These are phyloP conservation scores for Triticum aestivum DNA, from an alignment of 176 grass and related monocot genomes.

Conservation along the genomic window DNA sequence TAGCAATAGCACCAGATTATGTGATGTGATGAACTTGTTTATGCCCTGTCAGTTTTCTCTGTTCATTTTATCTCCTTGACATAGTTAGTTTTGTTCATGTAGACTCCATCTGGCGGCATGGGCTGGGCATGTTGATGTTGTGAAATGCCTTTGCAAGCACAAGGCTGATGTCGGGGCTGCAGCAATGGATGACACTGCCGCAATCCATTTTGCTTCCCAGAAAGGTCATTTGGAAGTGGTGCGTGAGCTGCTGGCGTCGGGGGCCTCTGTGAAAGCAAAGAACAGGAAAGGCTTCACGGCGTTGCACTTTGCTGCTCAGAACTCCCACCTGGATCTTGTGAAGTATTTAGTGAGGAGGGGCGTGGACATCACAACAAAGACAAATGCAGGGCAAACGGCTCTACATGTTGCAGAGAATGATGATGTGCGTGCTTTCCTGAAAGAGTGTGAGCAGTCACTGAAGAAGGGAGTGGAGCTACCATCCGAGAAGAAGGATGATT, in stretches of 20 bases:
- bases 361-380: conserved; percentile 58
- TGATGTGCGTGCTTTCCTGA: conserved; percentile 61
- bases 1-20: not conserved
- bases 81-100: conserved; percentile 37
- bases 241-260: conserved; percentile 58
- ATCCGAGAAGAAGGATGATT: conserved; percentile 37
- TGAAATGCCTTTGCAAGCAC: conserved; percentile 91
- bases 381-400: conserved; percentile 79
- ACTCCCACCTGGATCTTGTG: conserved; percentile 72
- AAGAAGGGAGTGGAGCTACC: conserved; percentile 48
- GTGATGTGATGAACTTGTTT: not conserved
- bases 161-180: conserved; percentile 78
- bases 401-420: conserved; percentile 71
- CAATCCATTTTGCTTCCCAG: conserved; percentile 93
- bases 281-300: conserved; percentile 87
- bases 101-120: conserved; percentile 97
- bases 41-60: not conserved
- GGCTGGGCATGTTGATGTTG: conserved; percentile 84
- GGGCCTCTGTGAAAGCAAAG: conserved; percentile 74
- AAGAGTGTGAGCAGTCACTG: conserved; percentile 55
- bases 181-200: conserved; percentile 86
- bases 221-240: conserved; percentile 83
- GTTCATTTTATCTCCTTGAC: conserved; percentile 12
- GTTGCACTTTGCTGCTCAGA: conserved; percentile 85
- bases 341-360: conserved; percentile 86